Evolutionary conservation across 441 rosid species (phyloP).

Genomic region (Flueggea neowawraea): DNA sequence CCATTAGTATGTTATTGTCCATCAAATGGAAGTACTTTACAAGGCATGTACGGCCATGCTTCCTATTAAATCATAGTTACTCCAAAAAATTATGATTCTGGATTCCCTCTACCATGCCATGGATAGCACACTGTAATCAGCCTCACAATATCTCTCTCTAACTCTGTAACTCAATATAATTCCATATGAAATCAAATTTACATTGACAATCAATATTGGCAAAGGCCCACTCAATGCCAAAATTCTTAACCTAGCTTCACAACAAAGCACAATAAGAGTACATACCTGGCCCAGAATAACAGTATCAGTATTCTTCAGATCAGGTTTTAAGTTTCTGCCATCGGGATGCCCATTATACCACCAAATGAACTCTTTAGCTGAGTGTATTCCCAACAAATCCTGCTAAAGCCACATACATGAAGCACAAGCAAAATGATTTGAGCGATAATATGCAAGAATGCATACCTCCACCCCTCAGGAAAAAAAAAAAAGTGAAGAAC

Average conservation of each 20-base stretch:
- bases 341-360: conserved; percentile 98
- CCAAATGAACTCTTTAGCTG: conserved; percentile 97
- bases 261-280: not conserved
- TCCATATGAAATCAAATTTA: not conserved
- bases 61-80: too few species aligned
- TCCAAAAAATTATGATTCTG: too few species aligned
- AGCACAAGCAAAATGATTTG: conserved; percentile 3
- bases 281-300: conserved; percentile 84
- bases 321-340: conserved; percentile 55
- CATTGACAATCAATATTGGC: not conserved
- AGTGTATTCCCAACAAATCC: conserved; percentile 66
- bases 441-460: not conserved
- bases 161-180: not conserved
- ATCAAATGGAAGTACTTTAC: too few species aligned
- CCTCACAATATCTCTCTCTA: not conserved
- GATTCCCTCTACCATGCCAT: too few species aligned
- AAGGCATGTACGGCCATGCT: too few species aligned
- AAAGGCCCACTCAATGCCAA: not conserved
- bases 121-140: not conserved
- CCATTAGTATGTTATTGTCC: too few species aligned
- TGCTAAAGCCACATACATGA: conserved; percentile 16
- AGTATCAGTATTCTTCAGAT: conserved; percentile 67
- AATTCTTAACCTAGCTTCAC: not conserved
- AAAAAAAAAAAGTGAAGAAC: conserved; percentile 8
- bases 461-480: not conserved